phyloP scores from a whole-genome alignment of 371 early-diverging fungal genomes.

The Blakeslea trispora region DNA sequence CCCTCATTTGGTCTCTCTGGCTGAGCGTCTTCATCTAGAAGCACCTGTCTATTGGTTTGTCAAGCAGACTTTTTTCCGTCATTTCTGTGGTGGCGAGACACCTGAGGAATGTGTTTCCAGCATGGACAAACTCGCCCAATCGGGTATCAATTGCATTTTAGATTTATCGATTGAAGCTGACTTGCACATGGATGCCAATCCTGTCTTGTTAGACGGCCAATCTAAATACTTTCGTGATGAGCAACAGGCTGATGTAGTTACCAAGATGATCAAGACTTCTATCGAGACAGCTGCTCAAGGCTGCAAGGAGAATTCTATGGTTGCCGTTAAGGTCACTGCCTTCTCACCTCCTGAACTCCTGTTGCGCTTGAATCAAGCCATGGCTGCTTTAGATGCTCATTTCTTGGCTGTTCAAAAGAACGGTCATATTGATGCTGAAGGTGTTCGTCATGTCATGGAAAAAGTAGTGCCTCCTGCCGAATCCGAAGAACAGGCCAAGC shows the following conservation, averaged over 20 bases:
- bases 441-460: conserved; percentile 27
- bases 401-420: conserved; percentile 40
- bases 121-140: conserved; percentile 70
- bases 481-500: conserved; percentile 18
- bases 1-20: conserved; percentile 60
- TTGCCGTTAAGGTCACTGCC: conserved; percentile 91
- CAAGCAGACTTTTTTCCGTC: conserved; percentile 84
- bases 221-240: conserved; percentile 34
- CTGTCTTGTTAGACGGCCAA: conserved; percentile 20
- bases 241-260: conserved; percentile 64
- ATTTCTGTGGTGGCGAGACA: conserved; percentile 95
- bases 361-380: conserved; percentile 66
- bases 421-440: conserved; percentile 30
- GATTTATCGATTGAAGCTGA: conserved; percentile 93
- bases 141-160: conserved; percentile 84
- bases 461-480: conserved; percentile 28
- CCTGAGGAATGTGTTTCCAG: conserved; percentile 82
- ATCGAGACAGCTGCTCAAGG: conserved; percentile 67
- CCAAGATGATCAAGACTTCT: conserved; percentile 63
- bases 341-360: conserved; percentile 78
- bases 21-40: conserved; percentile 63
- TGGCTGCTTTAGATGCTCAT: conserved; percentile 39
- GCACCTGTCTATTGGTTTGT: conserved; percentile 69
- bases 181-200: conserved; percentile 52
- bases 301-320: conserved; percentile 55